A percentile compares a stretch with the other conserved stretches of the same genome.
phyloP scores from a whole-genome alignment of 2,329 filamentous ascomycete species.

The Alternaria sp. region DNA sequence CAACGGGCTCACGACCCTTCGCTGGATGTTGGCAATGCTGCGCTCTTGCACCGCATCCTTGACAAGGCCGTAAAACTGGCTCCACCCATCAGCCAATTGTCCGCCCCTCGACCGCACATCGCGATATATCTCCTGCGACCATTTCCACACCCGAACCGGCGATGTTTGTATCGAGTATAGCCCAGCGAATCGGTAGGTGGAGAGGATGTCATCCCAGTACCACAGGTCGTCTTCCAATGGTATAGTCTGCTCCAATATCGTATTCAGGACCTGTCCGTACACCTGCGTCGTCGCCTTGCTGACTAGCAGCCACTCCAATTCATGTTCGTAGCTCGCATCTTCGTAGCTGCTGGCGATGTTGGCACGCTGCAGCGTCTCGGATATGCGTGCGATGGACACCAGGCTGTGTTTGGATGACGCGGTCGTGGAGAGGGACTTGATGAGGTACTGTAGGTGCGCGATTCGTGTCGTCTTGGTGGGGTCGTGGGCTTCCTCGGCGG shows the following conservation, averaged over 20 bases:
- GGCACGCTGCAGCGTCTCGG: constrained; percentile 67
- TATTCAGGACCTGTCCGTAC: constrained; percentile 79
- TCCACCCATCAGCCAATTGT: constrained; percentile 54
- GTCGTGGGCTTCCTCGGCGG: constrained; percentile 43
- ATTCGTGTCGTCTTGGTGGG: constrained; percentile 57
- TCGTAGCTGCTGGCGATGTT: constrained; percentile 54
- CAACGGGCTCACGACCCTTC: constrained; percentile 77
- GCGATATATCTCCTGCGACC: constrained; percentile 71
- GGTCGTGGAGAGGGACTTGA: constrained; percentile 73
- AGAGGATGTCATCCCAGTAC: constrained; percentile 93
- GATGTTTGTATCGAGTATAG: constrained; percentile 88
- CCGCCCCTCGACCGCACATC: constrained; percentile 60
- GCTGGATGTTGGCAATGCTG: constrained; percentile 73
- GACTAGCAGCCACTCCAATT: constrained; percentile 88
- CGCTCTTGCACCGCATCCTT: constrained; percentile 75
- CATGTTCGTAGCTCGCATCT: constrained; percentile 65
- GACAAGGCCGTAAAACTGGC: constrained; percentile 79
- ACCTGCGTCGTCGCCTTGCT: constrained; percentile 92
- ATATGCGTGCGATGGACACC: constrained; percentile 63
- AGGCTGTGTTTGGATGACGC: constrained; percentile 69
- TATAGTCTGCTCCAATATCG: constrained; percentile 81
- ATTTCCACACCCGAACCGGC: constrained; percentile 75
- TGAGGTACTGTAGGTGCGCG: constrained; percentile 67
- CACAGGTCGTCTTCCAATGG: constrained; percentile 85
- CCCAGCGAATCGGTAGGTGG: constrained; percentile 77